Percentiles rank a stretch among this genome's conserved stretches.
phyloP scores from a whole-genome alignment of 2,329 filamentous ascomycete species.

The Colletotrichum echinochloae region DNA sequence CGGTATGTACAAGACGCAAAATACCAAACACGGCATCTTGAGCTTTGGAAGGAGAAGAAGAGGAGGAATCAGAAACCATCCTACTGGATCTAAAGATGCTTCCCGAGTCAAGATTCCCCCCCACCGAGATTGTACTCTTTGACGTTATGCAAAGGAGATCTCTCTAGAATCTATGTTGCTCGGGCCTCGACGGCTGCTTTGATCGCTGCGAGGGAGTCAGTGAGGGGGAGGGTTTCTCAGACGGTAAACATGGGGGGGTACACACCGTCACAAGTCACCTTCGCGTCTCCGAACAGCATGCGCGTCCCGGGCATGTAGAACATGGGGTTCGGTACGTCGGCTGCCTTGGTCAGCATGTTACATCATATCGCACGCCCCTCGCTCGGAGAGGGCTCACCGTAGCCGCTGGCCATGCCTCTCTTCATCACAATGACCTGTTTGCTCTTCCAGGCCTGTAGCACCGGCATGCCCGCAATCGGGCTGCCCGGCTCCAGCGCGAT shows the following conservation, averaged over 20 bases:
- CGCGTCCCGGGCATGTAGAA: slow-evolving; percentile 90
- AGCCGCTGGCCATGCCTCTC: slow-evolving; percentile 87
- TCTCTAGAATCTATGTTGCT: slow-evolving; percentile 34
- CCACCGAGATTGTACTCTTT: slow-evolving; percentile 17
- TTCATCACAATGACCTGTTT: slow-evolving; percentile 96
- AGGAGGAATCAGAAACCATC: not conserved
- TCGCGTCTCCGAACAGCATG: slow-evolving; percentile 94
- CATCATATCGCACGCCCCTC: not conserved
- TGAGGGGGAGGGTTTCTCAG: no score
- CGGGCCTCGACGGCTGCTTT: slow-evolving; percentile 54
- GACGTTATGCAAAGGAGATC: slow-evolving; percentile 25
- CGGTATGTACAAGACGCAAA: not conserved
- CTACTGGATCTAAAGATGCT: slow-evolving; percentile 30
- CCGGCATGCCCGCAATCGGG: slow-evolving; percentile 91
- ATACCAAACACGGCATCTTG: not conserved
- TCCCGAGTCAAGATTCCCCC: slow-evolving; percentile 10
- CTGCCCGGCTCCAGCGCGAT: slow-evolving; percentile 87
- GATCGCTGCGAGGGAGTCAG: slow-evolving; percentile 52
- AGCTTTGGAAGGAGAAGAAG: no score
- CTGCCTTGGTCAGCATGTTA: slow-evolving; percentile 53
- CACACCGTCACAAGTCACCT: slow-evolving; percentile 82
- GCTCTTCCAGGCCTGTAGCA: slow-evolving; percentile 92
- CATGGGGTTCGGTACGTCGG: slow-evolving; percentile 93
- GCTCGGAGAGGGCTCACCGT: slow-evolving; percentile 67
- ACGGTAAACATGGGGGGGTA: slow-evolving; percentile 1